These are phyloP conservation scores for Chrysanthemum makinoi DNA, from an alignment of 129 eudicot genomes.

Conservation along the genomic window DNA sequence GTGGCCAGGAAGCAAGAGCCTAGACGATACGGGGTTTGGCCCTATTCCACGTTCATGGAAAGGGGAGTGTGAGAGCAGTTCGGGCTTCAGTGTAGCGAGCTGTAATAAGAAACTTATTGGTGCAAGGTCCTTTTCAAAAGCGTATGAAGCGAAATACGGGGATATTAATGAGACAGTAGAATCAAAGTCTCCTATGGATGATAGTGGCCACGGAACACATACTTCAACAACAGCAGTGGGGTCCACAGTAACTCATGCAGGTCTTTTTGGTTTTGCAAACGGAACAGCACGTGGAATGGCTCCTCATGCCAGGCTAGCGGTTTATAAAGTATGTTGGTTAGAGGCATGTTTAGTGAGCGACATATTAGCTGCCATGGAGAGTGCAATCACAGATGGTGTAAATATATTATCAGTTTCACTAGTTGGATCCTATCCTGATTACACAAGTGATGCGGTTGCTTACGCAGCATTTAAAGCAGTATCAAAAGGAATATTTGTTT, in stretches of 20 bases:
- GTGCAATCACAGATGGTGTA: slow-evolving; percentile 60
- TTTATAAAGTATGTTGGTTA: slow-evolving; percentile 64
- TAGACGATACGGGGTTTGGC: slow-evolving; percentile 50
- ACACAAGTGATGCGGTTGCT: slow-evolving; percentile 45
- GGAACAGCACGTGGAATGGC: slow-evolving; percentile 82
- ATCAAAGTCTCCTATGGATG: slow-evolving; percentile 65
- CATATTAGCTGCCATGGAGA: slow-evolving; percentile 67
- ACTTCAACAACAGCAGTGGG: slow-evolving; percentile 74
- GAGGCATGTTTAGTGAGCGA: slow-evolving; percentile 62
- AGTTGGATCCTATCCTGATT: slow-evolving; percentile 47
- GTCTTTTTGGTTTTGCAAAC: slow-evolving; percentile 57
- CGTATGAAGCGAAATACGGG: slow-evolving; percentile 59
- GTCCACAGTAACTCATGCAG: slow-evolving; percentile 49
- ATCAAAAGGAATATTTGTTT: slow-evolving; percentile 49
- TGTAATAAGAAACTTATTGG: slow-evolving; percentile 71
- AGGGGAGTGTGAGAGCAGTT: slow-evolving; percentile 55
- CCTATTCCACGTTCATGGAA: slow-evolving; percentile 62
- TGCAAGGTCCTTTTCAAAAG: slow-evolving; percentile 58
- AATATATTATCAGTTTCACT: slow-evolving; percentile 52
- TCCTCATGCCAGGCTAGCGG: slow-evolving; percentile 53
- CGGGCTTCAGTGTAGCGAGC: slow-evolving; percentile 35
- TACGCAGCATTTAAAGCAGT: slow-evolving; percentile 57
- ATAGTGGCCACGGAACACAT: slow-evolving; percentile 78
- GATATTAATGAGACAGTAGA: slow-evolving; percentile 49
- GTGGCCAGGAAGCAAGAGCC: slow-evolving; percentile 63